These are phyloP conservation scores for Fusarium metavorans DNA, from an alignment of 2,329 filamentous ascomycete genomes.

Conservation along the genomic window DNA sequence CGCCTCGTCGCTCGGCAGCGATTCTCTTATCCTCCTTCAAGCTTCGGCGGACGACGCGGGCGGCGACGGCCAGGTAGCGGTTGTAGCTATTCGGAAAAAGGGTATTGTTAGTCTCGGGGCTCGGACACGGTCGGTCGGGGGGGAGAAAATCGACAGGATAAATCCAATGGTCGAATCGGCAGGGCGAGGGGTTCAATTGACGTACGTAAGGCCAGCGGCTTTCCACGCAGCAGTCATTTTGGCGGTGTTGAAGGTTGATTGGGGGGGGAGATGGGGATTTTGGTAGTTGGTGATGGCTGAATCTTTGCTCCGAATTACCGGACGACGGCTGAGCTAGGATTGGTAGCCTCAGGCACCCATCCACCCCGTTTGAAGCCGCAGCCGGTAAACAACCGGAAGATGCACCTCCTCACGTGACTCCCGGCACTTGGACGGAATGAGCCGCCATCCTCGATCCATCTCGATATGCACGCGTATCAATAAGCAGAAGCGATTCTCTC, in stretches of 20 bases:
- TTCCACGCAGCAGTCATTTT: slow-evolving; percentile 99
- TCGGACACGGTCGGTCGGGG: slow-evolving; percentile 32
- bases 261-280: slow-evolving; percentile 37
- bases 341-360: slow-evolving; percentile 48
- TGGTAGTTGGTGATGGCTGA: slow-evolving; percentile 52
- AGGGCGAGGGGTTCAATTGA: slow-evolving; percentile 50
- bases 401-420: slow-evolving; percentile 24
- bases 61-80: slow-evolving; percentile 96
- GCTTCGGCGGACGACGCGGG: slow-evolving; percentile 94
- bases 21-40: slow-evolving; percentile 96
- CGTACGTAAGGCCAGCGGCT: slow-evolving; percentile 95
- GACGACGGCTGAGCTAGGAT: slow-evolving; percentile 40
- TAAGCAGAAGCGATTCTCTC: not conserved
- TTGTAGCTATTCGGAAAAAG: slow-evolving; percentile 81
- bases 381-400: slow-evolving; percentile 30
- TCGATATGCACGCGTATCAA: not conserved
- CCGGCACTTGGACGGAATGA: not conserved
- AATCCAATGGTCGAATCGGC: slow-evolving; percentile 29
- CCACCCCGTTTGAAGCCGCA: not conserved
- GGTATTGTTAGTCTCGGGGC: slow-evolving; percentile 46
- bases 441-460: not conserved
- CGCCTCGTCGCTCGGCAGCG: slow-evolving; percentile 86
- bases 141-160: not conserved
- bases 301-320: slow-evolving; percentile 52
- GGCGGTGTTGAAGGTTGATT: slow-evolving; percentile 57